phyloP scores from a whole-genome alignment of 345 rosid genomes.

The Corymbia maculata region DNA sequence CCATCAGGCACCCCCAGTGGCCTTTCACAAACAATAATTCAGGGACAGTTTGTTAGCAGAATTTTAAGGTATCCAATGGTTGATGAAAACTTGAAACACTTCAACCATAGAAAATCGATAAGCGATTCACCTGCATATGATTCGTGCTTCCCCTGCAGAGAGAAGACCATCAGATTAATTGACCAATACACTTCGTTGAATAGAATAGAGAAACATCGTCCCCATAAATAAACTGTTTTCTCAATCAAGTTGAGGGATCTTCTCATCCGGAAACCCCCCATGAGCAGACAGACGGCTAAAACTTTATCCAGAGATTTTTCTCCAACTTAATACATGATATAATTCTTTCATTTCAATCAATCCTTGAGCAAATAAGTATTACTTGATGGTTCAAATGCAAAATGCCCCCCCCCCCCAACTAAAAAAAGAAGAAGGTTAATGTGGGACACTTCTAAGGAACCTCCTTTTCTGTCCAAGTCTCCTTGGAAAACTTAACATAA shows the following conservation, averaged over 20 bases:
- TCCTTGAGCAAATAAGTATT: not conserved
- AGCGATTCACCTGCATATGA: conserved; percentile 56
- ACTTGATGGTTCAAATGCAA: not conserved
- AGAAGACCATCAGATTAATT: not conserved
- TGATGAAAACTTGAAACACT: not conserved
- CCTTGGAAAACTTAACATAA: not conserved
- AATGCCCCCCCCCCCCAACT: not conserved
- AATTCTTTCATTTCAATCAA: not conserved
- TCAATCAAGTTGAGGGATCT: not conserved
- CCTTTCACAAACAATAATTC: conserved; percentile 22
- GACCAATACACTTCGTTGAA: not conserved
- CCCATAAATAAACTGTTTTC: not conserved
- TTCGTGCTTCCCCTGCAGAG: conserved; percentile 49
- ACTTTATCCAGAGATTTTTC: not conserved
- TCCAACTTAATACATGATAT: not conserved
- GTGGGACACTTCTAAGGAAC: not conserved
- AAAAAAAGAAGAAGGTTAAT: not conserved
- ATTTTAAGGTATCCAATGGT: not conserved
- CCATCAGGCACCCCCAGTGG: conserved; percentile 26
- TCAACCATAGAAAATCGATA: not conserved
- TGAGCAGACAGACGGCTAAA: not conserved
- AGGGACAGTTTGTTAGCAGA: not conserved
- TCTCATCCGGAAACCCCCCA: not conserved
- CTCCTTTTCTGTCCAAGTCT: not conserved
- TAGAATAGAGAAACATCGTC: not conserved